Evolutionary conservation across 2,329 filamentous ascomycete genomes (phyloP), one percentile per base, ranked within the genome.

Genomic region (Amylocarpus encephaloides): DNA sequence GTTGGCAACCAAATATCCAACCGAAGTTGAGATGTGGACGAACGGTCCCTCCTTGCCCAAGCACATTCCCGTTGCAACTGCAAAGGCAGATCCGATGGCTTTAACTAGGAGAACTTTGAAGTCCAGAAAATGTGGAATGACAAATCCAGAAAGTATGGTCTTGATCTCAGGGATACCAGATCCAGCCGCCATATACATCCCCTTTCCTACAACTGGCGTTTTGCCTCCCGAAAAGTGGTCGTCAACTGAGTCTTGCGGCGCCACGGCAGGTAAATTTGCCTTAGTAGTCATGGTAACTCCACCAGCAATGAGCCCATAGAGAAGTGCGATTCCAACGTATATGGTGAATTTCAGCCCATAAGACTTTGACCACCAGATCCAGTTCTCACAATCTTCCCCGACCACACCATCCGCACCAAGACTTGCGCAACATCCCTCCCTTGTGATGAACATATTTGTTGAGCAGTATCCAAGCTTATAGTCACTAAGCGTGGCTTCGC

Each of bases 161-260:
- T 82, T 82, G 67, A 82, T 80, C 63, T 82, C 78, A 0, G 79
- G 79, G 32, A 82, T 81, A 0, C 79, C 79, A 51, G 70, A 74
- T 5, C 79, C 78, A 32, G 76, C 73, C 3, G 77, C 76, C 74
- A 80, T 77, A 58, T 79, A 81, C 69, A 80, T 79, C 3, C 64
- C 68, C 61, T 80, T 81, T 0, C 71, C 73, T 6, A 64, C 42
- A 1, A 55, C 50, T 1, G 46, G 45, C n/a, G 44, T 42, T 52
- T 57, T 41, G 15, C 52, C 42, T 35, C 53, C 43, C 11, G 34
- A 26, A 39, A 18, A 9, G 36, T 41, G 9, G 9, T 29, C 9
- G 6, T 49, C 34, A 2, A 50, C 55, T 12, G 53, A 48, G 15
- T 57, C 57, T 5, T 58, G 59, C 6, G 53, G 26, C n/a, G 46